Conservation (phyloP, 148 eudicot species). For the Silene conica region DNA sequence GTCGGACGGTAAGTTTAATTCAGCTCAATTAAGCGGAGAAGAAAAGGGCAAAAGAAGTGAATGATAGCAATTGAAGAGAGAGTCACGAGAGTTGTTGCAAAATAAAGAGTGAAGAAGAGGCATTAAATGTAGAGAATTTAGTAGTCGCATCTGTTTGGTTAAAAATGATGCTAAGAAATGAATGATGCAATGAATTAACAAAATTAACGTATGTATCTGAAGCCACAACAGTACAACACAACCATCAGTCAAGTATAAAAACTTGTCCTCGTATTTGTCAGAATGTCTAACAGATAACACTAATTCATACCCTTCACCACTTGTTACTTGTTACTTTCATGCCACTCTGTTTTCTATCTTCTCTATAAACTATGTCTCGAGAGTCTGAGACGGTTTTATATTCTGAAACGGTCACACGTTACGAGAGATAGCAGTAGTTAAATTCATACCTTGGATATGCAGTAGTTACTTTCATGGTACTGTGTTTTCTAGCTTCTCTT, state of each 20-base stretch:
- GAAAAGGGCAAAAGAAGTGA: no score
- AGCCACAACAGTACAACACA: conserved; percentile 5
- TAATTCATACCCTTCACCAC: not conserved
- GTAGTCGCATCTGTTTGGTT: not conserved
- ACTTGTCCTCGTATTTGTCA: conserved; percentile 25
- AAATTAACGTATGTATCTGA: not conserved
- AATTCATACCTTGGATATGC: not conserved
- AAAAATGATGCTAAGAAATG: conserved; percentile 3
- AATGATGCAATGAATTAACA: conserved; percentile 12
- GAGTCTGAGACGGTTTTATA: no score
- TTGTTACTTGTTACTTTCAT: not conserved
- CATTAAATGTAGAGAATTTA: not conserved
- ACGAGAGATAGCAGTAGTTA: no score
- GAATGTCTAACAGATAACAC: conserved; percentile 15
- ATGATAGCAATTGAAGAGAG: not conserved
- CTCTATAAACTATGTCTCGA: conserved; percentile 18
- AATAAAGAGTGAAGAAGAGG: not conserved
- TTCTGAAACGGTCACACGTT: no score
- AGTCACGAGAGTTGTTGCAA: not conserved
- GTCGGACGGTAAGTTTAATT: no score
- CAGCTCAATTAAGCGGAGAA: no score
- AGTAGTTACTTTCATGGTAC: not conserved
- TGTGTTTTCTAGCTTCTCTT: not conserved
- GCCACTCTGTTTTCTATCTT: not conserved
- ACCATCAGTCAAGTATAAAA: conserved; percentile 12